phyloP scores from a whole-genome alignment of 2,329 filamentous ascomycete genomes.

The Phyllachora maydis region DNA sequence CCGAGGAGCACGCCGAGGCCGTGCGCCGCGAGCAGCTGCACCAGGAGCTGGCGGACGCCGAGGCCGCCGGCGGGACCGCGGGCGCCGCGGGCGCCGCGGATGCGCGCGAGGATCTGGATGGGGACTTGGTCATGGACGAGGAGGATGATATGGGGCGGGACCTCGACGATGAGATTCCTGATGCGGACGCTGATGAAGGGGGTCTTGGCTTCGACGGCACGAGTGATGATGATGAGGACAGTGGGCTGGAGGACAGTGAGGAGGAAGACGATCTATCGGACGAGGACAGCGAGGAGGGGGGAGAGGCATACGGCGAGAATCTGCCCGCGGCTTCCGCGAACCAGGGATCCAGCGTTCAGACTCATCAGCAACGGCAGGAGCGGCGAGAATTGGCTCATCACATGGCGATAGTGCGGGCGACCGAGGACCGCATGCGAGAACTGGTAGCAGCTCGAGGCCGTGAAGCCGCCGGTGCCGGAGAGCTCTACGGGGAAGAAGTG shows the following conservation, averaged over 20 bases:
- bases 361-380: no score
- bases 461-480: constrained; percentile 21
- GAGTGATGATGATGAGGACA: constrained; percentile 19
- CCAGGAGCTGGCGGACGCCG: constrained; percentile 54
- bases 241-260: constrained; percentile 16
- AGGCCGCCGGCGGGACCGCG: constrained; percentile 18
- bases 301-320: constrained; percentile 14
- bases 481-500: constrained; percentile 27
- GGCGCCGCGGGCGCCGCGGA: constrained; percentile 16
- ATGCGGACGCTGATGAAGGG: constrained; percentile 35
- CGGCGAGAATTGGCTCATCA: no score
- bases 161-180: constrained; percentile 55
- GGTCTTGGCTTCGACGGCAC: constrained; percentile 27
- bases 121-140: constrained; percentile 3
- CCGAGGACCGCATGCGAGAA: constrained; percentile 41
- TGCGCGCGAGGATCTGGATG: constrained; percentile 5
- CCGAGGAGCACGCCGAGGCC: constrained; percentile 65
- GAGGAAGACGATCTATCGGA: constrained; percentile 14
- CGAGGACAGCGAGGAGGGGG: constrained; percentile 18
- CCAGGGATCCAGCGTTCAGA: no score
- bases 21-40: constrained; percentile 49
- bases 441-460: no score
- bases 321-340: constrained; percentile 11
- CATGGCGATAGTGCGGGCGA: constrained; percentile 29
- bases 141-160: constrained; percentile 25